A percentile compares a stretch with the other conserved stretches of the same genome.
phyloP scores from a whole-genome alignment of 495 filamentous ascomycete species.

The Penicillium salamii region DNA sequence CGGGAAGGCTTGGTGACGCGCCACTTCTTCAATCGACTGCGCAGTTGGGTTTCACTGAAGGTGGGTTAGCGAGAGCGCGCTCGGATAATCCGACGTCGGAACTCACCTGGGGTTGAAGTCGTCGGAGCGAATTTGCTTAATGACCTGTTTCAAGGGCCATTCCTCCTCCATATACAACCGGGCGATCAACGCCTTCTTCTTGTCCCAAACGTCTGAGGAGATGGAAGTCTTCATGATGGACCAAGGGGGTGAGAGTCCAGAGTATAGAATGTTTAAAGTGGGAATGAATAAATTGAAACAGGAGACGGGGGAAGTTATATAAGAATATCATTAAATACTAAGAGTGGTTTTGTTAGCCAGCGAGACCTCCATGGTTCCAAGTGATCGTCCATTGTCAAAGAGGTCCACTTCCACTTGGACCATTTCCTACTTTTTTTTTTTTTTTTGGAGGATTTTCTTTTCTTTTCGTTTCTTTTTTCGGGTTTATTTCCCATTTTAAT shows the following conservation, averaged over 20 bases:
- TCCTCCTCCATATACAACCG: conserved; percentile 49
- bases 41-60: conserved; percentile 44
- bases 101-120: conserved; percentile 50
- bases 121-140: conserved; percentile 46
- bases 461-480: too few species aligned
- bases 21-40: conserved; percentile 50
- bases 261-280: neutral
- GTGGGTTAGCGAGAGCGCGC: neutral
- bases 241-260: neutral
- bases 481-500: too few species aligned
- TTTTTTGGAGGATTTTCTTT: too few species aligned
- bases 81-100: neutral
- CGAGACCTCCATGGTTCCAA: conserved; percentile 5
- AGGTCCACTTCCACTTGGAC: neutral
- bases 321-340: neutral
- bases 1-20: conserved; percentile 49
- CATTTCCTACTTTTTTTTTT: neutral
- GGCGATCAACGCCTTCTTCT: conserved; percentile 46
- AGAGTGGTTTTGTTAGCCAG: neutral
- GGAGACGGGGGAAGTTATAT: conserved; percentile 6
- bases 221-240: conserved; percentile 45
- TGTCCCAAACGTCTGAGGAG: conserved; percentile 49
- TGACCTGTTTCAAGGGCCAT: conserved; percentile 50
- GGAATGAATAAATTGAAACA: conserved; percentile 1
- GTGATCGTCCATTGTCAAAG: too few species aligned